Base-by-base conservation (phyloP, 495 filamentous ascomycete species). In the Chaetomium fimeti region DNA sequence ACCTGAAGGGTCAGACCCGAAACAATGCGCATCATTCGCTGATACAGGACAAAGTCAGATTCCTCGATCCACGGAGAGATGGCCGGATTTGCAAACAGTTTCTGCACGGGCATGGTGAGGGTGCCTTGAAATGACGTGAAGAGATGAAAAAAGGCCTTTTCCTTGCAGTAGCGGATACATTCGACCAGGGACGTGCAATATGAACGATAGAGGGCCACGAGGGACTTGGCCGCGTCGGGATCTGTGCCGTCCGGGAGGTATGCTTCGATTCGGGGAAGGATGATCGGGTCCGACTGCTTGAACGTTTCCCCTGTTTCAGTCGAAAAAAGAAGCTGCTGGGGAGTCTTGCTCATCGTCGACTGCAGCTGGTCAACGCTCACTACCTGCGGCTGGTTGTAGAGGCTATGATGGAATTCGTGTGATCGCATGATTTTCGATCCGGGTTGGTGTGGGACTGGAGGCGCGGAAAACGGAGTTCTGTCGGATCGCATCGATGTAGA, bases 41-140 rank as follows among this genome's bases (percentile, higher is more conserved):
- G 91, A 72, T 98, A 98, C 82, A 97, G 91, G 43, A 92, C 79
- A 79, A 92, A 93, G 68, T 98, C 94, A 69, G 91, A 96, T 72
- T 95, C 89, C 69, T 91, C 89, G 66, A 98, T 95, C 94, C 94
- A 98, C 3, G 89, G 85, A 16, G 92, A 90, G 55, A 98, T 80
- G 61, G 83, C 85, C 2, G 89, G 89, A 68, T 94, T 86, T 8
- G 87, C 86, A 64, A 98, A 87, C 13, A 98, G 82, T 76, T 93
- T 97, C 77, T 97, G 93, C n/a, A 97, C 92, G 4, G 95, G 95
- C 72, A 96, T 92, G 18, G 94, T 98, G 68, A 98, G 82, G 3
- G 92, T 97, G 60, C 94, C 95, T 66, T 95, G 90, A 75, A 98
- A 98, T 11, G 93, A 93, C 40, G 89, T 90, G 74, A 95, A 96